Percentiles rank a stretch among this genome's conserved stretches.
Evolutionary conservation across 1,284 basidiomycete species (phyloP).

Genomic region (Rhizoctonia solani): DNA sequence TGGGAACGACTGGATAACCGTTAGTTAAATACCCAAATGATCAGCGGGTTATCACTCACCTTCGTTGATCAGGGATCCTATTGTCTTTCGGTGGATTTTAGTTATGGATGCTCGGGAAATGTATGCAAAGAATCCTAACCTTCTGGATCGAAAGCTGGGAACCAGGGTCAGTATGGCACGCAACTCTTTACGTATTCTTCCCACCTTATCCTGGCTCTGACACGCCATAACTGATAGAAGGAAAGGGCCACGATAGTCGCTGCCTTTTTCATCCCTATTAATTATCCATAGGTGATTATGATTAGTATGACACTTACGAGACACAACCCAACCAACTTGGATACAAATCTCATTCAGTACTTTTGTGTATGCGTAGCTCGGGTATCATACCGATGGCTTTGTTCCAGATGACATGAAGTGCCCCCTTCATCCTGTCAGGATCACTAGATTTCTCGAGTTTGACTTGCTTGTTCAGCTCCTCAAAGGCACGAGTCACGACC

Average conservation of each 20-base stretch:
- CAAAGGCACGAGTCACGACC: constrained; percentile 72
- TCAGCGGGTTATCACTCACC: constrained; percentile 55
- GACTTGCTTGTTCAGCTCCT: constrained; percentile 54
- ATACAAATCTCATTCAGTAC: background rate
- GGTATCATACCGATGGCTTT: constrained; percentile 64
- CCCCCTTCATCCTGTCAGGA: constrained; percentile 93
- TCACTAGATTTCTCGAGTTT: constrained; percentile 68
- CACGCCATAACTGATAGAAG: constrained; percentile 66
- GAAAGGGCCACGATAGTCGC: constrained; percentile 36
- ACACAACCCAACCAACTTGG: constrained; percentile 19
- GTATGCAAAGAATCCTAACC: constrained; percentile 50
- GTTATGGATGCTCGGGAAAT: background rate
- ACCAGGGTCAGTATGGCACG: constrained; percentile 34
- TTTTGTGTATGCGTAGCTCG: constrained; percentile 2
- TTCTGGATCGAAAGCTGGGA: constrained; percentile 87
- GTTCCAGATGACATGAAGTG: constrained; percentile 83
- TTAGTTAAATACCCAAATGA: constrained; percentile 48
- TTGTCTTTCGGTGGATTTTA: background rate
- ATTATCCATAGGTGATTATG: constrained; percentile 44
- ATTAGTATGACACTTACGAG: constrained; percentile 55
- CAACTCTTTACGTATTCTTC: constrained; percentile 6
- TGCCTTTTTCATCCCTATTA: constrained; percentile 23
- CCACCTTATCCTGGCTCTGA: constrained; percentile 90
- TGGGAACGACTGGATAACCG: constrained; percentile 11
- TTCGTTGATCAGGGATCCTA: constrained; percentile 57